phyloP scores from a whole-genome alignment of 805 yeast genomes.

The Barnettozyma wickerhamii region DNA sequence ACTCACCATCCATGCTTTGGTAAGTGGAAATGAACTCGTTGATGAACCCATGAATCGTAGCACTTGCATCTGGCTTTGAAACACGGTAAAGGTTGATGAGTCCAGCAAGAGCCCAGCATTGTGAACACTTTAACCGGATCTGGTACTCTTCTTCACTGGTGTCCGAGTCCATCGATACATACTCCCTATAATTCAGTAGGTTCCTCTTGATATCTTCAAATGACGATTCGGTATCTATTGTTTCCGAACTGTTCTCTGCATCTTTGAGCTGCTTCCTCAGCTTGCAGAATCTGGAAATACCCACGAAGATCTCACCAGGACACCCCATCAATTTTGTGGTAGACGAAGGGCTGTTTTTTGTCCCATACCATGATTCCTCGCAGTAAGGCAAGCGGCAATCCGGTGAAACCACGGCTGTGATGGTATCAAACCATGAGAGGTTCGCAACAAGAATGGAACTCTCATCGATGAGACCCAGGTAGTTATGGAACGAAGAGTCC shows the following conservation, averaged over 20 bases:
- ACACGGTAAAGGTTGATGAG: constrained; percentile 30
- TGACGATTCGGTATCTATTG: no score
- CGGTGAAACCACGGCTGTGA: constrained; percentile 50
- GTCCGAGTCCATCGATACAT: constrained; percentile 29
- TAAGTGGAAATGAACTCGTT: constrained; percentile 47
- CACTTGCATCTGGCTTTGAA: constrained; percentile 28
- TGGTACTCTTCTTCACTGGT: constrained; percentile 29
- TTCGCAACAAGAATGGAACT: constrained; percentile 45
- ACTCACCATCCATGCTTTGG: constrained; percentile 38
- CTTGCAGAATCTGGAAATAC: constrained; percentile 41
- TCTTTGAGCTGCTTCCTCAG: constrained; percentile 28
- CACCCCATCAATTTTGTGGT: constrained; percentile 56
- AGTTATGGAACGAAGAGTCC: constrained; percentile 39
- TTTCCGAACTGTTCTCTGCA: constrained; percentile 8
- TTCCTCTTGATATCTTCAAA: constrained; percentile 32
- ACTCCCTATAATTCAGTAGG: constrained; percentile 43
- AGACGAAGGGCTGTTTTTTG: constrained; percentile 36
- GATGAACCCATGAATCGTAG: constrained; percentile 29
- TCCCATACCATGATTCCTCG: constrained; percentile 50
- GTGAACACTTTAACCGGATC: constrained; percentile 46
- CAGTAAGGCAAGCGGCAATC: constrained; percentile 54
- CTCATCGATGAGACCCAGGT: constrained; percentile 43
- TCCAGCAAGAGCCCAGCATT: constrained; percentile 48
- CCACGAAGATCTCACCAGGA: constrained; percentile 51
- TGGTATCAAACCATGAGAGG: constrained; percentile 58